Conservation (phyloP, 768 basidiomycete genomes). For the Trametes meyenii region DNA sequence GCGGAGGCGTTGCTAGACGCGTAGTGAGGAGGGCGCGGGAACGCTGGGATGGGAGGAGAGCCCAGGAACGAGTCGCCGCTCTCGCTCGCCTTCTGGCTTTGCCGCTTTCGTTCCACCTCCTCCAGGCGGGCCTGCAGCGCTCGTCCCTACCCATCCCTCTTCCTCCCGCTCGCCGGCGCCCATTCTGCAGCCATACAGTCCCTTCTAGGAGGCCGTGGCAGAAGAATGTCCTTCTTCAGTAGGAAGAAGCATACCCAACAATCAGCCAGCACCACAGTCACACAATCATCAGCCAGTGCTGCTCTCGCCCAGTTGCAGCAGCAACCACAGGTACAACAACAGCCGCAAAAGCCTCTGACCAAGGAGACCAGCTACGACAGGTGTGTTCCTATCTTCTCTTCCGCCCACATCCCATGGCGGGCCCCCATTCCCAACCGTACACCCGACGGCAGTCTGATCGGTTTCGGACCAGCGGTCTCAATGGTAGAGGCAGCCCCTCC, state of each 20-base stretch:
- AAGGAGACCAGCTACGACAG: constrained; percentile 37
- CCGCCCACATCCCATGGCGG: constrained; percentile 6
- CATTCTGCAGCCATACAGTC: constrained; percentile 63
- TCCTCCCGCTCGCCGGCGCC: constrained; percentile 1
- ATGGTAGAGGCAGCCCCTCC: constrained; percentile 34
- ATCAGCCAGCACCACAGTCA: constrained; percentile 41
- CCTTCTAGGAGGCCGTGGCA: constrained; percentile 57
- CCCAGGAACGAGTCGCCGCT: constrained; percentile 7
- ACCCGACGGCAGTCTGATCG: constrained; percentile 20
- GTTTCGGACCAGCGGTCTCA: constrained; percentile 29
- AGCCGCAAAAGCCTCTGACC: constrained; percentile 36
- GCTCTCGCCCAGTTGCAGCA: constrained; percentile 46
- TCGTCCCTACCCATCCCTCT: constrained; percentile 11
- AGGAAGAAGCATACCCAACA: constrained; percentile 73
- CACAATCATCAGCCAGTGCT: constrained; percentile 67
- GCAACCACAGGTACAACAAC: constrained; percentile 27
- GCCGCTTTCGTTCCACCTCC: constrained; percentile 24
- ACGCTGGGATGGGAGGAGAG: not conserved
- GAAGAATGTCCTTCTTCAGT: constrained; percentile 94
- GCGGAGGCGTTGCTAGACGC: constrained; percentile 29
- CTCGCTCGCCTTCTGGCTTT: constrained; percentile 13
- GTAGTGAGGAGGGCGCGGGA: constrained; percentile 19
- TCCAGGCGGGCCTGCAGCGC: constrained; percentile 28
- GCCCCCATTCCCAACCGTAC: constrained; percentile 8
- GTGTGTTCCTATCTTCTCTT: constrained; percentile 23